Base-by-base conservation (phyloP, 768 basidiomycete genomes). In the Boletus coccyginus region DNA sequence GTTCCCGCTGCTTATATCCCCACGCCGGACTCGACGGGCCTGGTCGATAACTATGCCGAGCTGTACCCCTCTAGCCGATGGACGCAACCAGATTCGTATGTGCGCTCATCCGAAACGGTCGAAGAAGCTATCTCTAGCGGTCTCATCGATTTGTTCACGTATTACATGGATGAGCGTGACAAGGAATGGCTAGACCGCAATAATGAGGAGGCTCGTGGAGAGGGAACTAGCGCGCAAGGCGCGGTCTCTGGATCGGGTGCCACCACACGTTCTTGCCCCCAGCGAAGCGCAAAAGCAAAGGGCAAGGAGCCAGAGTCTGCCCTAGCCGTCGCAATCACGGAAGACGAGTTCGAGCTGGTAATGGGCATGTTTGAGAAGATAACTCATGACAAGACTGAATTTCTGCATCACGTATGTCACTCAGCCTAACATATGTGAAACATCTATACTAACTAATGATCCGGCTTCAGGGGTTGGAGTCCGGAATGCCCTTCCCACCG, bases 101-200 rank as follows among this genome's bases (percentile, higher is more conserved):
- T 96, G 53, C 84, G 86, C 54, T 90, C 87, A 35, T 94, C 93
- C 9, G 85, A 90, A 63, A 92, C 90, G 4, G 85, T 90, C 61
- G 97, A 98, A 63, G 93, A 94, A 61, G 77, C 83, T 10, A 76
- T 79, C 62, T 70, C 71, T 5, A 78, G 75, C 60, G 84, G 82
- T 12, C 81, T 94, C 54, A 74, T 82, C 33, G 85, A 88, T 62
- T 88, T 89, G 0, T 89, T 89, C 73, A 85, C 86, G 2, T 98
- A 98, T 67, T 91, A 85, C 61, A 91, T 98, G 90, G 96, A 99
- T 64, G 97, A 98, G 71, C 87, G 89, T 17, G 96, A 98, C 75
- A 86, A 89, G 65, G 89, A 90, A 60, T 99, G 96, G 96, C 81
- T 99, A 33, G 88, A 91, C 63, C 88, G 85, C 73, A 93, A 92